Conservation (phyloP, 306 rosid species). For the Quercus robur region DNA sequence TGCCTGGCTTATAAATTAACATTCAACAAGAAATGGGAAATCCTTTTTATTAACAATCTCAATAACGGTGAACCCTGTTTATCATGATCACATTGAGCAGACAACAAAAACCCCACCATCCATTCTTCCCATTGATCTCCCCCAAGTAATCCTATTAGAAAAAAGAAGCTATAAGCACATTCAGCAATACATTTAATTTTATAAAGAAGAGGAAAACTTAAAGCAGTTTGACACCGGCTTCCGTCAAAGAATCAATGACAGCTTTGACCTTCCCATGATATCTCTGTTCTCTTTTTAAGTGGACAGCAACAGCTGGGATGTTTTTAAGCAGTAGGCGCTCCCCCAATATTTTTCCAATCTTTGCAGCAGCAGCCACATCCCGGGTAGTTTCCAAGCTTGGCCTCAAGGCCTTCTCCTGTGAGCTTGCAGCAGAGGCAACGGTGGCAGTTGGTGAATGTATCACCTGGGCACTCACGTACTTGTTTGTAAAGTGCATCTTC, state of each 20-base stretch:
- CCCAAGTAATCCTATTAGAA: not conserved
- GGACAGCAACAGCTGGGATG: conserved; percentile 74
- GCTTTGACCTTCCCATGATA: conserved; percentile 95
- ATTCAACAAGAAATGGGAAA: not conserved
- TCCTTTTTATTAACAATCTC: not conserved
- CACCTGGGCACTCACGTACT: conserved; percentile 75
- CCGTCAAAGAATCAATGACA: conserved; percentile 68
- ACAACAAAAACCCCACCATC: not conserved
- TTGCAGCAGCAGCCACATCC: conserved; percentile 90
- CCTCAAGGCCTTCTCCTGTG: conserved; percentile 72
- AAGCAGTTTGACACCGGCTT: conserved; percentile 65
- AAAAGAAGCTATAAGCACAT: not conserved
- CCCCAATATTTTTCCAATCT: conserved; percentile 76
- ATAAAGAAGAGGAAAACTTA: conserved; percentile 16
- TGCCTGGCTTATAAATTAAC: not conserved
- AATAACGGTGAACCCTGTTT: not conserved
- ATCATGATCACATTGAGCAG: not conserved
- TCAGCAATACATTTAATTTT: not conserved
- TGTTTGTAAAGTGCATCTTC: conserved; percentile 89
- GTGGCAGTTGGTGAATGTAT: conserved; percentile 82
- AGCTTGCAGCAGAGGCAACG: conserved; percentile 76
- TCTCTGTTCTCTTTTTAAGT: conserved; percentile 84
- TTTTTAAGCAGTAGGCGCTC: conserved; percentile 70
- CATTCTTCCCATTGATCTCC: not conserved
- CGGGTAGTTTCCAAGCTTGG: conserved; percentile 57